Evolutionary conservation across 306 rosid genomes (phyloP).

Genomic region (Vigna angularis): DNA sequence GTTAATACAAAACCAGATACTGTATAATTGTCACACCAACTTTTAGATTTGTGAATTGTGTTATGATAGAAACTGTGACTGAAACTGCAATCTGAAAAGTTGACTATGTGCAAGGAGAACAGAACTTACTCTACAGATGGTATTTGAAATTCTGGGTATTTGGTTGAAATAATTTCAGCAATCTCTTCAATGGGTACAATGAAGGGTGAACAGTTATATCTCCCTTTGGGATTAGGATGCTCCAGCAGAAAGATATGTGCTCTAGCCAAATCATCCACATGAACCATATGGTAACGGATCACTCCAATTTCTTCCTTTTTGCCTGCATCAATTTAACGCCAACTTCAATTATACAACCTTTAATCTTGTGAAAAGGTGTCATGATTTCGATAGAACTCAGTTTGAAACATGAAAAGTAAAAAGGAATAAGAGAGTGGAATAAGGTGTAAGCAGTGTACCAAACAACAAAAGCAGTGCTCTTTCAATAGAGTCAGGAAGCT

Average conservation of each 20-base stretch:
- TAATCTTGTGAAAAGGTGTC: neutral
- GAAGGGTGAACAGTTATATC: slow-evolving; percentile 66
- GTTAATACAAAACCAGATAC: neutral
- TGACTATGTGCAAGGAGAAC: neutral
- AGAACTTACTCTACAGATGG: slow-evolving; percentile 67
- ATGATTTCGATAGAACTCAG: neutral
- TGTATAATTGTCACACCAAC: neutral
- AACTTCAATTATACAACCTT: neutral
- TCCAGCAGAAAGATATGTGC: slow-evolving; percentile 69
- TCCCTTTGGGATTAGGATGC: slow-evolving; percentile 59
- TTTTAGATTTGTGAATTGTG: neutral
- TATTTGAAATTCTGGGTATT: slow-evolving; percentile 56
- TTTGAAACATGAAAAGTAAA: neutral
- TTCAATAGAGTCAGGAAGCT: slow-evolving; percentile 58
- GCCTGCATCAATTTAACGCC: slow-evolving; percentile 24
- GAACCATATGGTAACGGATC: slow-evolving; percentile 53
- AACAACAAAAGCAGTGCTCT: slow-evolving; percentile 45
- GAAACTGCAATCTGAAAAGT: neutral
- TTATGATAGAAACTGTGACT: neutral
- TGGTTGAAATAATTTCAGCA: slow-evolving; percentile 48
- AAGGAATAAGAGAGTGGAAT: neutral
- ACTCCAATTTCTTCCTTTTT: slow-evolving; percentile 48
- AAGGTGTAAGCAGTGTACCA: slow-evolving; percentile 40
- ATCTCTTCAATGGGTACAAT: slow-evolving; percentile 42
- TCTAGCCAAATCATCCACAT: slow-evolving; percentile 69